Base-by-base conservation (phyloP, 305 asterid genomes). In the Fraxinus angustifolia region DNA sequence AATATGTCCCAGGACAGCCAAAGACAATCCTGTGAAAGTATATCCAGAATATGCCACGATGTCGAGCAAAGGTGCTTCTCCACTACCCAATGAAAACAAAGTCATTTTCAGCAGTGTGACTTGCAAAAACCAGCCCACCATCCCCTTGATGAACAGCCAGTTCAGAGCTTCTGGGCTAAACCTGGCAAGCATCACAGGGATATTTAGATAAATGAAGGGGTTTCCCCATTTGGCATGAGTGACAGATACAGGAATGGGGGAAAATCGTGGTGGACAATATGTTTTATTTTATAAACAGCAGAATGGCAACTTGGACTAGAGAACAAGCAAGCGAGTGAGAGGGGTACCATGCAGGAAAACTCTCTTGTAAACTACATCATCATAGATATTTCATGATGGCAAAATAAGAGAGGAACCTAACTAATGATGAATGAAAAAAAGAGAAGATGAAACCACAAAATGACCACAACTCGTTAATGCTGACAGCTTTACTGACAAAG, bases 91-190 rank as follows among this genome's bases (percentile, higher is more conserved):
- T 14, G 91, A 86, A 36, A 81, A 82, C 78, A 88, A 73, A 35
- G 88, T 48, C 86, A 85, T 83, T 75, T 84, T 87, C 88, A 88
- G 84, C 70, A 88, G 84, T 0, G 87, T 80, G 62, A 84, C 87
- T 60, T 88, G 87, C 78, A 88, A 77, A 65, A 83, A 87, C 91
- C 91, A 88, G 62, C 91, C 89, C 12, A 88, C 79, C 35, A 88
- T 16, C 68, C 88, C 89, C 70, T 87, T 88, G 67, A 83, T 77
- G 77, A 84, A 86, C 76, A 86, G 75, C 89, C 88, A 85, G 62
- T 83, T 87, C 79, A 88, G 82, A 79, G 88, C 91, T 81, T 88
- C 91, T 30, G 91, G 91, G 83, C 87, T 81, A 77, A 88, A 87
- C 83, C 90, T 87, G 88, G 28, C 33, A 38, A 31, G 71, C 71